A percentile compares a stretch with the other conserved stretches of the same genome.
phyloP scores from a whole-genome alignment of 2,329 filamentous ascomycete genomes.

The Aaosphaeria pasadenensis region DNA sequence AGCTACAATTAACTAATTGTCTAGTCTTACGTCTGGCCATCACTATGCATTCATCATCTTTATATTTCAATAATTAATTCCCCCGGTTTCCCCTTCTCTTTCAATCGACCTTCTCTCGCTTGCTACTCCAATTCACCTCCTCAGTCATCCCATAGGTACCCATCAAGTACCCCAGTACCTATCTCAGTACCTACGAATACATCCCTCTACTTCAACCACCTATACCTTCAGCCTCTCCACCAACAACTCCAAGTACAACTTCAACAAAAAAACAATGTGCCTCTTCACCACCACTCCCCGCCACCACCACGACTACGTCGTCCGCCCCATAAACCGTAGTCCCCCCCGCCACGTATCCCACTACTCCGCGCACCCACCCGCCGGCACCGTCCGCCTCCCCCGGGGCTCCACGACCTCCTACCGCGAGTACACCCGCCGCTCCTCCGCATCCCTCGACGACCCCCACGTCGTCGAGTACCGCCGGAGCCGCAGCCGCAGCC shows the following conservation, averaged over 20 bases:
- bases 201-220: too few relatives aligned
- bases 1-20: too few relatives aligned
- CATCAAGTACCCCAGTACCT: too few relatives aligned
- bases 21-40: too few relatives aligned
- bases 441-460: slow-evolving; percentile 12
- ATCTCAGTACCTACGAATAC: too few relatives aligned
- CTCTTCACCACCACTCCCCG: slow-evolving; percentile 25
- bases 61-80: too few relatives aligned
- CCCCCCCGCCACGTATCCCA: slow-evolving; percentile 26
- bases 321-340: slow-evolving; percentile 14
- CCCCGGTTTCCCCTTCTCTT: too few relatives aligned
- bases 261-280: slow-evolving; percentile 20
- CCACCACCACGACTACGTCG: slow-evolving; percentile 15
- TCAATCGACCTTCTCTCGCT: too few relatives aligned
- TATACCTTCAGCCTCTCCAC: too few relatives aligned
- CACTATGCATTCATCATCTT: too few relatives aligned
- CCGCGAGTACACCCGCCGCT: slow-evolving; percentile 14
- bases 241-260: neutral
- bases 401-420: slow-evolving; percentile 21
- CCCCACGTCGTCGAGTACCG: slow-evolving; percentile 17
- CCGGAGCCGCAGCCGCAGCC: neutral
- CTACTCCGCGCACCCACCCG: slow-evolving; percentile 30
- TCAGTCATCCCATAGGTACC: too few relatives aligned
- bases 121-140: too few relatives aligned
- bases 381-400: slow-evolving; percentile 30